Conservation (phyloP, 306 rosid genomes). For the Potentilla sterilis region DNA sequence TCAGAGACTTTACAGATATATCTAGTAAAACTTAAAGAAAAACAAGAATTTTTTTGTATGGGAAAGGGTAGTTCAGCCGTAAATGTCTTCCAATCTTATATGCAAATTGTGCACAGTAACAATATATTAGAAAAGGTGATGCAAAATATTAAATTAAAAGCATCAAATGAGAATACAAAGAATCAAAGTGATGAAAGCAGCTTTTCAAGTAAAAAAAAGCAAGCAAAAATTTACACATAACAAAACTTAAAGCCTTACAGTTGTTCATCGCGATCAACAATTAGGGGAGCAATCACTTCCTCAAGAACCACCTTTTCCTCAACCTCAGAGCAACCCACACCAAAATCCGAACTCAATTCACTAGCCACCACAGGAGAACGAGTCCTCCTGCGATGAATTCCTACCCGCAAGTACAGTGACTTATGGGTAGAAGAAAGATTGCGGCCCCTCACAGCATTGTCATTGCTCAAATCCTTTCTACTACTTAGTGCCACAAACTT, state of each 20-base stretch:
- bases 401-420: constrained; percentile 12
- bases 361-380: constrained; percentile 22
- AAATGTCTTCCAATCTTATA: not conserved
- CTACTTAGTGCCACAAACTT: constrained; percentile 17
- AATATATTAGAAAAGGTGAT: not conserved
- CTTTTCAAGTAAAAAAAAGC: not conserved
- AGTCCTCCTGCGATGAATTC: constrained; percentile 35
- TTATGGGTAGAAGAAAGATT: constrained; percentile 14
- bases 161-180: not conserved
- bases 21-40: not conserved
- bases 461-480: constrained; percentile 28
- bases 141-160: not conserved
- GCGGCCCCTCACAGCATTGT: constrained; percentile 24
- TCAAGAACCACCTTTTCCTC: constrained; percentile 33
- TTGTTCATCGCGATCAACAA: constrained; percentile 29
- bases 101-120: not conserved
- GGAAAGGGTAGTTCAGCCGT: not conserved
- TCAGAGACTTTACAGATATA: not conserved
- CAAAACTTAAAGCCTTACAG: constrained; percentile 41
- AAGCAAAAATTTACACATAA: constrained; percentile 11
- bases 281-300: constrained; percentile 25
- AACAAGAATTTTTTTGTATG: not conserved
- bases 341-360: constrained; percentile 40
- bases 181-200: not conserved
- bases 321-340: constrained; percentile 34